These are phyloP conservation scores for Cryphonectria nitschkei DNA, from an alignment of 2,329 filamentous ascomycete species.

Conservation along the genomic window DNA sequence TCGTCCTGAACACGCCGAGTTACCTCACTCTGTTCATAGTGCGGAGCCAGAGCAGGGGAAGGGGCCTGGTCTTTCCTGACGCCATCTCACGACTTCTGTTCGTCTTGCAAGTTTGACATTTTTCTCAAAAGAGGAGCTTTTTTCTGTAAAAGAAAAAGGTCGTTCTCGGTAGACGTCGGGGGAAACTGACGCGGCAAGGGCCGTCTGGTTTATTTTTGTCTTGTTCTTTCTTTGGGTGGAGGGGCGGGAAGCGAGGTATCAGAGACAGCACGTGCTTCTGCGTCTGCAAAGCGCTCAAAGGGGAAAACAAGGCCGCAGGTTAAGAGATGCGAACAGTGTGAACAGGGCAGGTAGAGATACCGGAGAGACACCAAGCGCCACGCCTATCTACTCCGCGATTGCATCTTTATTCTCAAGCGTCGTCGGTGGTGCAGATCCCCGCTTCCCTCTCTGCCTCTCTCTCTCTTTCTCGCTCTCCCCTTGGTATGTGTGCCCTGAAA, in stretches of 20 bases:
- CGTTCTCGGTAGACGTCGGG: not conserved
- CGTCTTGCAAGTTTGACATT: not conserved
- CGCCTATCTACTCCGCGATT: not conserved
- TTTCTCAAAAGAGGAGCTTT: not conserved
- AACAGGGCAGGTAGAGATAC: not conserved
- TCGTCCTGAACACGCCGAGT: not conserved
- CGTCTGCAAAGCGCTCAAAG: not conserved
- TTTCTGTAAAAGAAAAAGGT: not conserved
- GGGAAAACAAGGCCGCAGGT: not conserved
- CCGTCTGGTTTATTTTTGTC: not conserved
- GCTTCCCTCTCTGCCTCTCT: no score
- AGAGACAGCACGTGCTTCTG: not conserved
- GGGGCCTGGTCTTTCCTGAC: not conserved
- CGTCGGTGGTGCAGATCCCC: not conserved
- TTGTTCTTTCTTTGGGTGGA: not conserved
- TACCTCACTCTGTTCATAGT: not conserved
- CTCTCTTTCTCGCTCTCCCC: not conserved
- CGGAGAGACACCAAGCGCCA: not conserved
- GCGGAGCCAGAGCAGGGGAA: not conserved
- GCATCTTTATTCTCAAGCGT: not conserved
- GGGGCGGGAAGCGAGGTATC: not conserved
- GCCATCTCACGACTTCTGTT: not conserved
- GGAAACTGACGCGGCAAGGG: not conserved
- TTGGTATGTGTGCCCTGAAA: not conserved
- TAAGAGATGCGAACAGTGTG: not conserved